These are phyloP conservation scores for Osmozyma mogii DNA, from an alignment of 805 yeast genomes.

Conservation along the genomic window DNA sequence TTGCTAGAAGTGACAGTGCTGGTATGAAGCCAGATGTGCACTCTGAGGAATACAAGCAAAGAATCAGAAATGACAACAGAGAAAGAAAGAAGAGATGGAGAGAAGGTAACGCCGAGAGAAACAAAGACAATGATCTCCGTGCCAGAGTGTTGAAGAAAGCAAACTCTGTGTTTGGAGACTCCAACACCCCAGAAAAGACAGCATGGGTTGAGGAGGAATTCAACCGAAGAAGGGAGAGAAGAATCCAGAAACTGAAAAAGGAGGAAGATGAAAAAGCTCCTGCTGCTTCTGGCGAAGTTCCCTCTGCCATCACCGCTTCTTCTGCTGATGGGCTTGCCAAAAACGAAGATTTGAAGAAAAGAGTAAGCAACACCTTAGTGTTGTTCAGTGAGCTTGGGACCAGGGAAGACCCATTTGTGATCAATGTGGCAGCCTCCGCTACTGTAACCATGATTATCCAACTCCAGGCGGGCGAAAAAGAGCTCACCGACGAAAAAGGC, in stretches of 20 bases:
- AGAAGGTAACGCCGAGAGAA: constrained; percentile 68
- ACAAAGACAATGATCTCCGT: constrained; percentile 81
- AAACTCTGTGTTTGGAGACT: constrained; percentile 51
- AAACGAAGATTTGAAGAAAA: too few relatives aligned
- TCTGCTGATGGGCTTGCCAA: too few relatives aligned
- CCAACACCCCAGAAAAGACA: constrained; percentile 40
- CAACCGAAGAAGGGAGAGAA: constrained; percentile 51
- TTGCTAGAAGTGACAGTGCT: constrained; percentile 10
- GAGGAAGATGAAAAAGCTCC: constrained; percentile 15
- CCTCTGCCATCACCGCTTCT: too few relatives aligned
- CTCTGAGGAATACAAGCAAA: constrained; percentile 41
- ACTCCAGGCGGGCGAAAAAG: too few relatives aligned
- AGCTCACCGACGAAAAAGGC: too few relatives aligned
- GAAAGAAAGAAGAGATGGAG: constrained; percentile 81
- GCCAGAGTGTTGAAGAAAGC: constrained; percentile 75
- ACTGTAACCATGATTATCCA: too few relatives aligned
- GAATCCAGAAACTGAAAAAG: constrained; percentile 41
- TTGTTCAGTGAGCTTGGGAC: too few relatives aligned
- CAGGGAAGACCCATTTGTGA: too few relatives aligned
- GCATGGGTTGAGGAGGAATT: constrained; percentile 76
- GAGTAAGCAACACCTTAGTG: too few relatives aligned
- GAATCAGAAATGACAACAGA: constrained; percentile 58
- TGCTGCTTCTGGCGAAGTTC: too few relatives aligned
- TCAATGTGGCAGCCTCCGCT: too few relatives aligned
- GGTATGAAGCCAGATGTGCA: constrained; percentile 21